These are phyloP conservation scores for Anthoceros angustus DNA, from an alignment of 225 moss, liverwort and hornwort genomes.

Conservation along the genomic window DNA sequence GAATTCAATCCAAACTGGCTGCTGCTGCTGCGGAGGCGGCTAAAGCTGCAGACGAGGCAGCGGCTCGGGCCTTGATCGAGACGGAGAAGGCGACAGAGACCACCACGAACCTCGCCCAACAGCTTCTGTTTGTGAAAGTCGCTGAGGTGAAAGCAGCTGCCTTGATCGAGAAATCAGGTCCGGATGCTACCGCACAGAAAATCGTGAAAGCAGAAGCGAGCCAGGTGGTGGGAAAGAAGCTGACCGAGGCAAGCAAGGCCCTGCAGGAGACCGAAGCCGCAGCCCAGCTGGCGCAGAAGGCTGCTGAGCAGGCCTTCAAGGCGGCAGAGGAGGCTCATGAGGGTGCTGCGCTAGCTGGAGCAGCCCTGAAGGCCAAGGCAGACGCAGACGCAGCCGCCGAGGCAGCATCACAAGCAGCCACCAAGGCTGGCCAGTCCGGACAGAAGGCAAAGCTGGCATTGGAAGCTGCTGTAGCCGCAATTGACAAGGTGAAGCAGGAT, in stretches of 20 bases:
- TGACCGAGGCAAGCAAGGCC: neutral
- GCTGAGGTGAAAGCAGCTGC: neutral
- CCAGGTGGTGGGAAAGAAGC: neutral
- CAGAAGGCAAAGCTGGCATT: neutral
- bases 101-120: neutral
- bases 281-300: neutral
- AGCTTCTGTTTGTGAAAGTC: neutral
- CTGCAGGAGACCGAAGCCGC: neutral
- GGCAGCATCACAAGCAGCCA: neutral
- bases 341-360: neutral
- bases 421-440: neutral
- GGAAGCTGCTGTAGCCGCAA: neutral
- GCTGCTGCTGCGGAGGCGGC: neutral
- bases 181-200: neutral
- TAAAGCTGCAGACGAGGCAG: neutral
- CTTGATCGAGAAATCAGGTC: neutral
- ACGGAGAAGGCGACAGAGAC: neutral
- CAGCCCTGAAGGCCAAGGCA: neutral
- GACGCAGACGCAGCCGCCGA: neutral
- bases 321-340: neutral
- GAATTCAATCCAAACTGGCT: neutral
- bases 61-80: neutral
- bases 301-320: neutral
- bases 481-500: neutral
- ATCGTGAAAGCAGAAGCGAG: neutral